Evolutionary conservation across 2,329 filamentous ascomycete genomes (phyloP).

Genomic region (Aspergillus fumigatus): DNA sequence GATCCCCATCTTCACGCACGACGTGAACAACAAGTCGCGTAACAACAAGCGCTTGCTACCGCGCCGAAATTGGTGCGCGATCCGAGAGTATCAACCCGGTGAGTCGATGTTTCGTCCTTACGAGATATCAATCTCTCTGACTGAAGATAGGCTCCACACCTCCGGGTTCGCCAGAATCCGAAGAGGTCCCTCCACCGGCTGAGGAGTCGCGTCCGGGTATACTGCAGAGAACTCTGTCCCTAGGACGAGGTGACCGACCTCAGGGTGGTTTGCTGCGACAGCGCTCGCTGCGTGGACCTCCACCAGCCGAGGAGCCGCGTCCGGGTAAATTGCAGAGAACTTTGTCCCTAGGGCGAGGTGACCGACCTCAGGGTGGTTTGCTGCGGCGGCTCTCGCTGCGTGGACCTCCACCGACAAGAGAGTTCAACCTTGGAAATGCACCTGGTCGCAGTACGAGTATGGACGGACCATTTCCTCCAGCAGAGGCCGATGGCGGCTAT

Average conservation of each 20-base stretch:
- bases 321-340: slow-evolving; percentile 50
- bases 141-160: slow-evolving; percentile 66
- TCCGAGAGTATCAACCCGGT: slow-evolving; percentile 77
- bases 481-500: slow-evolving; percentile 30
- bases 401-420: slow-evolving; percentile 39
- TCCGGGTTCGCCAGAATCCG: slow-evolving; percentile 57
- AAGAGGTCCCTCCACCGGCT: slow-evolving; percentile 31
- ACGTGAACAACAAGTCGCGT: slow-evolving; percentile 80
- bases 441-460: slow-evolving; percentile 31
- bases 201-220: slow-evolving; percentile 31
- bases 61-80: slow-evolving; percentile 92
- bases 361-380: slow-evolving; percentile 39
- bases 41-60: slow-evolving; percentile 90
- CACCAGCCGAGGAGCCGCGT: slow-evolving; percentile 29
- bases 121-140: slow-evolving; percentile 4
- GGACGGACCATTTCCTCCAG: slow-evolving; percentile 27
- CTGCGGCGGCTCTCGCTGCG: slow-evolving; percentile 47
- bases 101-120: slow-evolving; percentile 19
- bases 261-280: slow-evolving; percentile 39
- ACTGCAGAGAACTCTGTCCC: slow-evolving; percentile 57
- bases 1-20: slow-evolving; percentile 87
- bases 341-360: slow-evolving; percentile 56
- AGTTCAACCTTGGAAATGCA: slow-evolving; percentile 27
- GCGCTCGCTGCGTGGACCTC: slow-evolving; percentile 41
- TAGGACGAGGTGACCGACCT: slow-evolving; percentile 52